These are phyloP conservation scores for Soucietia sequanensis DNA, from an alignment of 805 yeast species.

Conservation along the genomic window DNA sequence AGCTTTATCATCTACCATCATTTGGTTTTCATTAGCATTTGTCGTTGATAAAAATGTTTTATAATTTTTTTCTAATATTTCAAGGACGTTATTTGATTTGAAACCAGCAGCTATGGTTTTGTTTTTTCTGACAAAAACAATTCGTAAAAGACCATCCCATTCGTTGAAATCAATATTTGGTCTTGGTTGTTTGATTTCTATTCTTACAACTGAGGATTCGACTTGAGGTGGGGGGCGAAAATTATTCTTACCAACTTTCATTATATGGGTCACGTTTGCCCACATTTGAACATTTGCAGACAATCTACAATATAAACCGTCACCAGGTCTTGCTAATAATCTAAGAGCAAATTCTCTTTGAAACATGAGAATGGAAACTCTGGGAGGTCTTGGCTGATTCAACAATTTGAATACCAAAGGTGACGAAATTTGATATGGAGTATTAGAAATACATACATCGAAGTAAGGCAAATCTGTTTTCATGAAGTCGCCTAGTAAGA, in stretches of 20 bases:
- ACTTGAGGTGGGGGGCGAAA: slow-evolving; percentile 99
- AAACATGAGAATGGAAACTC: slow-evolving; percentile 94
- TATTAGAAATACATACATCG: slow-evolving; percentile 94
- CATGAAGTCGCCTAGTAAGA: slow-evolving; percentile 92
- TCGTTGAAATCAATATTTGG: slow-evolving; percentile 93
- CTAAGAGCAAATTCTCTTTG: slow-evolving; percentile 96
- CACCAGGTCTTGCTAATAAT: slow-evolving; percentile 95
- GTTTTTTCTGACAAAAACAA: slow-evolving; percentile 90
- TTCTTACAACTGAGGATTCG: slow-evolving; percentile 92
- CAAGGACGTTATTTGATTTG: slow-evolving; percentile 74
- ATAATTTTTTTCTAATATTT: slow-evolving; percentile 85
- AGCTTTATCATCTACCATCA: slow-evolving; percentile 39
- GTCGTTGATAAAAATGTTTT: slow-evolving; percentile 62
- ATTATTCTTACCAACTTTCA: slow-evolving; percentile 97
- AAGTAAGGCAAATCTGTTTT: slow-evolving; percentile 92
- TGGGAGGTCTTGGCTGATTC: slow-evolving; percentile 89
- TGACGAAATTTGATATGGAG: slow-evolving; percentile 97
- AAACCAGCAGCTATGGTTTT: slow-evolving; percentile 92
- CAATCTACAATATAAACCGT: slow-evolving; percentile 83
- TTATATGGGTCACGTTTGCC: slow-evolving; percentile 98
- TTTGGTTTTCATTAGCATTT: slow-evolving; percentile 44
- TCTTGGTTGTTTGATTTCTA: slow-evolving; percentile 88
- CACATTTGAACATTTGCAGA: slow-evolving; percentile 99
- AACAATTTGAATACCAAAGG: slow-evolving; percentile 92
- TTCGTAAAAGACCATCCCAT: slow-evolving; percentile 95